phyloP scores from a whole-genome alignment of 2,329 filamentous ascomycete species.

The Gnomoniopsis smithogilvyi region DNA sequence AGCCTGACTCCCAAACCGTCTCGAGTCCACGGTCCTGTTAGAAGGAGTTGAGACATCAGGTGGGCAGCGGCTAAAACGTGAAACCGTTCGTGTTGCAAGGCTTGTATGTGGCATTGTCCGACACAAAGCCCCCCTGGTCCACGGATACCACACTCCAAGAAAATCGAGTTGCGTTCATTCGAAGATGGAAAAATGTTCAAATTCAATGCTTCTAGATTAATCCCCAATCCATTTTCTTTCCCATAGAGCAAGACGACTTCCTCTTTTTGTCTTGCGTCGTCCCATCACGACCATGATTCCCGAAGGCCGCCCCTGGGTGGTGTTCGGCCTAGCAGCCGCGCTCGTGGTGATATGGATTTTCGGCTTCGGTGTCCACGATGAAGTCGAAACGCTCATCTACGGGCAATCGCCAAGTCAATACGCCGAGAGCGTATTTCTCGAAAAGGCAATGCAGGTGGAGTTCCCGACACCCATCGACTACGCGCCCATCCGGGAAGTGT shows the following conservation, averaged over 20 bases:
- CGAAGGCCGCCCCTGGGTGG: constrained; percentile 15
- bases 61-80: not conserved
- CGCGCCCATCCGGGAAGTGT: constrained; percentile 30
- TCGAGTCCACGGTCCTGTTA: too few relatives aligned
- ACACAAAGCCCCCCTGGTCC: not conserved
- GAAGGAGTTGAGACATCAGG: too few relatives aligned
- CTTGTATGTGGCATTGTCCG: not conserved
- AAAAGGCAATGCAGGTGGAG: constrained; percentile 29
- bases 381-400: constrained; percentile 12
- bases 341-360: constrained; percentile 17
- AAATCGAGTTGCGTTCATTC: too few relatives aligned
- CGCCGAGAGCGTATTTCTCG: constrained; percentile 22
- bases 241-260: not conserved
- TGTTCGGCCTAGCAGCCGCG: constrained; percentile 9
- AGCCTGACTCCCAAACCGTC: too few relatives aligned
- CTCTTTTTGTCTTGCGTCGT: not conserved
- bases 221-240: not conserved
- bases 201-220: too few relatives aligned
- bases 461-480: constrained; percentile 33
- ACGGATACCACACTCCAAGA: not conserved
- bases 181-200: too few relatives aligned
- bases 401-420: constrained; percentile 7
- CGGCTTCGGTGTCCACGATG: constrained; percentile 15
- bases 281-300: constrained; percentile 8
- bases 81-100: constrained; percentile 1